These are phyloP conservation scores for Komagataea norvegica DNA, from an alignment of 1,139 yeast genomes.

Conservation along the genomic window DNA sequence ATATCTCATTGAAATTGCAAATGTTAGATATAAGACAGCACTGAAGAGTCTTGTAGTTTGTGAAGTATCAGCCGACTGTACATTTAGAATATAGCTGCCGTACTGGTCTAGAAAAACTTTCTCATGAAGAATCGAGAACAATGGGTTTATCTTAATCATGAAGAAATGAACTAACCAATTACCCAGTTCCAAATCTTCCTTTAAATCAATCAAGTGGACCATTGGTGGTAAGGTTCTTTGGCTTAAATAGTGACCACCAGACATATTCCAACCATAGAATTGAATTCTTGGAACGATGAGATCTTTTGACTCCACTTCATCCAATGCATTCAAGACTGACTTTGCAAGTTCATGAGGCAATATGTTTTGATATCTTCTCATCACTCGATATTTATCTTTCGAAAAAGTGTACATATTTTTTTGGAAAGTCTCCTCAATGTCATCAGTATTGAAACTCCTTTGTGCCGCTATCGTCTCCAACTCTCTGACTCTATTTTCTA, in stretches of 20 bases:
- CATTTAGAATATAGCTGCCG: slow-evolving; percentile 32
- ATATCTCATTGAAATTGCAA: slow-evolving; percentile 51
- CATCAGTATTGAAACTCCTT: slow-evolving; percentile 5
- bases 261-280: slow-evolving; percentile 64
- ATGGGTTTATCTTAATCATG: slow-evolving; percentile 49
- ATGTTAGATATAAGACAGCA: slow-evolving; percentile 47
- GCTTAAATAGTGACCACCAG: slow-evolving; percentile 48
- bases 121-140: slow-evolving; percentile 52
- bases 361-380: slow-evolving; percentile 47
- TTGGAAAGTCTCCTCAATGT: slow-evolving; percentile 11
- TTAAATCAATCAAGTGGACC: slow-evolving; percentile 13
- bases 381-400: slow-evolving; percentile 44
- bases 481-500: slow-evolving; percentile 14
- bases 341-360: slow-evolving; percentile 44
- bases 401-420: slow-evolving; percentile 25
- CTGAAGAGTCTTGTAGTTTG: slow-evolving; percentile 37
- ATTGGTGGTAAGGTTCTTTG: slow-evolving; percentile 29
- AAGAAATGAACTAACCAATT: slow-evolving; percentile 37
- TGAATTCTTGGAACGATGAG: slow-evolving; percentile 52
- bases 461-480: slow-evolving; percentile 7
- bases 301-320: slow-evolving; percentile 34
- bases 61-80: slow-evolving; percentile 24
- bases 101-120: slow-evolving; percentile 50
- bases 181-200: slow-evolving; percentile 20
- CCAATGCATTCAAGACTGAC: slow-evolving; percentile 36